These are phyloP conservation scores for Cercospora brassicicola DNA, from an alignment of 2,329 filamentous ascomycete genomes.

Conservation along the genomic window DNA sequence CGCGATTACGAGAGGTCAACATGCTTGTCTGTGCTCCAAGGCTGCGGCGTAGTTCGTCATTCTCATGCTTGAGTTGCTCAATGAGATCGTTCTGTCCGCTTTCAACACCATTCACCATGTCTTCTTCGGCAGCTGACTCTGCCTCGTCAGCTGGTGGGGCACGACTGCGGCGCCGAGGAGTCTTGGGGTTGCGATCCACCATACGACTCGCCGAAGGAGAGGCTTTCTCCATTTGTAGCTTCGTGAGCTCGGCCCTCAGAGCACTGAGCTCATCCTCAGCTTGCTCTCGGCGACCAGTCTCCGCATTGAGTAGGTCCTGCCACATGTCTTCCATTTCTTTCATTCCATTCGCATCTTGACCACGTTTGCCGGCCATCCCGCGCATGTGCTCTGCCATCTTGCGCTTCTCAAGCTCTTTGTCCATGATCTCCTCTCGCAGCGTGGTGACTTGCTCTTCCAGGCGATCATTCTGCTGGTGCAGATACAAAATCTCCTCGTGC, in stretches of 20 bases:
- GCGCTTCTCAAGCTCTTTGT: conserved; percentile 80
- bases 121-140: conserved; percentile 41
- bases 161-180: conserved; percentile 35
- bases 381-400: conserved; percentile 80
- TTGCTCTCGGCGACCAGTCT: conserved; percentile 84
- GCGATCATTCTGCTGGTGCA: conserved; percentile 82
- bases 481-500: conserved; percentile 81
- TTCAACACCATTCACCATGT: conserved; percentile 39
- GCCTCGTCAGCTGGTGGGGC: conserved; percentile 34
- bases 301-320: conserved; percentile 91
- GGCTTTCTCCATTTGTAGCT: conserved; percentile 46
- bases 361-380: conserved; percentile 48
- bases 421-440: conserved; percentile 72
- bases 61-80: conserved; percentile 88
- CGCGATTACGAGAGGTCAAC: conserved; percentile 91
- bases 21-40: conserved; percentile 96
- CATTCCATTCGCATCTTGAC: conserved; percentile 32
- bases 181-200: conserved; percentile 43
- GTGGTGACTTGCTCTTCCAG: conserved; percentile 82
- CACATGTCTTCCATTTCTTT: conserved; percentile 71
- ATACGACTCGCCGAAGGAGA: conserved; percentile 41
- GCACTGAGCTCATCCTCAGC: conserved; percentile 83
- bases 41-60: conserved; percentile 85
- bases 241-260: conserved; percentile 77
- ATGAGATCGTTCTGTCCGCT: conserved; percentile 59